A percentile compares a stretch with the other conserved stretches of the same genome.
phyloP scores from a whole-genome alignment of 345 rosid genomes.

The Turritis glabra region DNA sequence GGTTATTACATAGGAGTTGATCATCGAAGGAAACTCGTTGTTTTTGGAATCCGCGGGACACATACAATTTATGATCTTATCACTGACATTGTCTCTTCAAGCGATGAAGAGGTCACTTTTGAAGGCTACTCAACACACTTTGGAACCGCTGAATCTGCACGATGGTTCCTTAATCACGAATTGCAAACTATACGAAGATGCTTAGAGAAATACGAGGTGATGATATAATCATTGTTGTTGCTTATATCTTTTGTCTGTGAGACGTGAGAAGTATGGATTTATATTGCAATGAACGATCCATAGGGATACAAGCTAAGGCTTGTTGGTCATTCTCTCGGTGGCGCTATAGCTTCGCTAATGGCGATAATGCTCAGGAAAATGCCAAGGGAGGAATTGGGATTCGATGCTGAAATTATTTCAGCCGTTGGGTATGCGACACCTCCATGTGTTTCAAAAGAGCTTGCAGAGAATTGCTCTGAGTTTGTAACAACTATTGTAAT shows the following conservation, averaged over 20 bases:
- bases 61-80: conserved; percentile 87
- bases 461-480: conserved; percentile 87
- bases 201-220: conserved; percentile 70
- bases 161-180: conserved; percentile 93
- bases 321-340: conserved; percentile 98
- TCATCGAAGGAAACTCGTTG: conserved; percentile 69
- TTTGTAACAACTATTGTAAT: conserved; percentile 81
- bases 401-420: conserved; percentile 70
- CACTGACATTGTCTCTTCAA: conserved; percentile 82
- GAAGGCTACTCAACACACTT: conserved; percentile 95
- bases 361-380: conserved; percentile 81
- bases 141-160: conserved; percentile 95
- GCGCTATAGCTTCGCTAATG: conserved; percentile 77
- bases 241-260: conserved; percentile 9
- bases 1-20: conserved; percentile 82
- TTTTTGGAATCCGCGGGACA: conserved; percentile 84
- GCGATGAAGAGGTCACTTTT: conserved; percentile 74
- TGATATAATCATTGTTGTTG: conserved; percentile 13
- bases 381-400: conserved; percentile 75
- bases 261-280: conserved; percentile 30
- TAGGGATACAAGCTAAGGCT: conserved; percentile 95
- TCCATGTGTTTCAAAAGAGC: conserved; percentile 86
- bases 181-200: conserved; percentile 64
- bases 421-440: conserved; percentile 93
- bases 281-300: conserved; percentile 34